phyloP scores from a whole-genome alignment of 495 filamentous ascomycete genomes.

The Aspergillus campestris region DNA sequence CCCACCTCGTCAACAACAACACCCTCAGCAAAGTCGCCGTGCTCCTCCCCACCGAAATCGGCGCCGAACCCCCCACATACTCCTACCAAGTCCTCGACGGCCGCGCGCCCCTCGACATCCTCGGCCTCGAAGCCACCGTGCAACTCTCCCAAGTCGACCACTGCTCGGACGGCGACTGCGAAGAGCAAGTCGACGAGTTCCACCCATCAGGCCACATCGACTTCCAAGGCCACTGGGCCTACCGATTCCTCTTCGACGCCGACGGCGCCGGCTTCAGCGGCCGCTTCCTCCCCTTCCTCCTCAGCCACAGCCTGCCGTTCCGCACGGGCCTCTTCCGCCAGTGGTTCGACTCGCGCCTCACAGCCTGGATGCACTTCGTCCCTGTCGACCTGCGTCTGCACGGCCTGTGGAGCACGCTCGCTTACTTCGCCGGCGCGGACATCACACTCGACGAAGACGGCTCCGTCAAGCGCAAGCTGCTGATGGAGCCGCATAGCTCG shows the following conservation, averaged over 20 bases:
- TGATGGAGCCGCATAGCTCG: conserved; percentile 31
- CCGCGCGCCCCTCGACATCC: conserved; percentile 17
- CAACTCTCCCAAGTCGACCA: conserved; percentile 44
- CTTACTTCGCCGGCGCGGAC: conserved; percentile 50
- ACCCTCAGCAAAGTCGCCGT: conserved; percentile 35
- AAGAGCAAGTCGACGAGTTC: conserved; percentile 43
- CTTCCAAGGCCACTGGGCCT: conserved; percentile 54
- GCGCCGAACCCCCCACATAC: conserved; percentile 16
- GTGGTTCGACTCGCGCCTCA: conserved; percentile 66
- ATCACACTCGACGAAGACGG: conserved; percentile 16
- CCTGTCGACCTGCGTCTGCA: conserved; percentile 64
- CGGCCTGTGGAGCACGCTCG: conserved; percentile 53
- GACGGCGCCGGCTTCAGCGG: conserved; percentile 61
- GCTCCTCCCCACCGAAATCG: conserved; percentile 22
- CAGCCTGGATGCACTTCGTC: conserved; percentile 71
- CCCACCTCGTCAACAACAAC: conserved; percentile 47
- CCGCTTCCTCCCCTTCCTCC: conserved; percentile 54
- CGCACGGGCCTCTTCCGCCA: conserved; percentile 57
- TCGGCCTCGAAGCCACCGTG: conserved; percentile 29
- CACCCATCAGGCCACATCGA: conserved; percentile 29
- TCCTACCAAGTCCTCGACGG: conserved; percentile 31
- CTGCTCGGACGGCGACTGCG: conserved; percentile 45
- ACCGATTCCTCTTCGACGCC: conserved; percentile 59
- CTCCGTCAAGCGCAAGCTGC: conserved; percentile 4
- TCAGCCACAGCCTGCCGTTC: conserved; percentile 55